Evolutionary conservation across 805 yeast species (phyloP).

Genomic region (Wickerhamiella kazuoi): DNA sequence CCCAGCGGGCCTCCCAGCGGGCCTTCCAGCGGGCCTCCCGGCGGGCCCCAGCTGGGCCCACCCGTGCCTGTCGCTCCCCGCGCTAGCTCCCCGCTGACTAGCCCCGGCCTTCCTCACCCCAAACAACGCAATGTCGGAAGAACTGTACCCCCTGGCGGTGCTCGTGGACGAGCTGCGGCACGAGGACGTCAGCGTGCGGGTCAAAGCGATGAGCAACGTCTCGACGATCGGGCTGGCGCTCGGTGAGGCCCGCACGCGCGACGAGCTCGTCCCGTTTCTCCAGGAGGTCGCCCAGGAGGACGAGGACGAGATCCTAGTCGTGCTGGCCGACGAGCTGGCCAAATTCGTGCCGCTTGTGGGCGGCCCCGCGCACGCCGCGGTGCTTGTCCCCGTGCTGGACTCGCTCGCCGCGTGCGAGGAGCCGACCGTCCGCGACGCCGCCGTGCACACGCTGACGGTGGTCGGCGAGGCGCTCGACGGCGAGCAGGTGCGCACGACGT

Average conservation of each 20-base stretch:
- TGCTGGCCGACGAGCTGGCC: conserved; percentile 79
- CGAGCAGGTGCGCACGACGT: conserved; percentile 45
- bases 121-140: conserved; percentile 22
- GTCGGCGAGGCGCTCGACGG: conserved; percentile 43
- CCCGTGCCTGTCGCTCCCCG: no score
- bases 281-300: conserved; percentile 60
- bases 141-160: conserved; percentile 83
- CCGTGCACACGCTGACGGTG: conserved; percentile 66
- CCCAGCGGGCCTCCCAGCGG: no score
- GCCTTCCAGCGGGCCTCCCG: no score
- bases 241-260: conserved; percentile 83
- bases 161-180: conserved; percentile 94
- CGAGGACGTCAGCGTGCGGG: conserved; percentile 86
- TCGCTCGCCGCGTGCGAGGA: conserved; percentile 85
- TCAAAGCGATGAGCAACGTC: conserved; percentile 83
- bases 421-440: conserved; percentile 88
- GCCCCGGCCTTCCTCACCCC: background rate
- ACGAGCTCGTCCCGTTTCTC: conserved; percentile 77
- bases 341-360: conserved; percentile 79
- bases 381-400: conserved; percentile 50
- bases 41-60: no score
- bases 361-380: conserved; percentile 47
- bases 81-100: no score
- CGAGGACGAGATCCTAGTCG: conserved; percentile 94
- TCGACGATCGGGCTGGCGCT: conserved; percentile 89